Conservation (phyloP, 768 basidiomycete species). For the Pleurotus tuoliensis region DNA sequence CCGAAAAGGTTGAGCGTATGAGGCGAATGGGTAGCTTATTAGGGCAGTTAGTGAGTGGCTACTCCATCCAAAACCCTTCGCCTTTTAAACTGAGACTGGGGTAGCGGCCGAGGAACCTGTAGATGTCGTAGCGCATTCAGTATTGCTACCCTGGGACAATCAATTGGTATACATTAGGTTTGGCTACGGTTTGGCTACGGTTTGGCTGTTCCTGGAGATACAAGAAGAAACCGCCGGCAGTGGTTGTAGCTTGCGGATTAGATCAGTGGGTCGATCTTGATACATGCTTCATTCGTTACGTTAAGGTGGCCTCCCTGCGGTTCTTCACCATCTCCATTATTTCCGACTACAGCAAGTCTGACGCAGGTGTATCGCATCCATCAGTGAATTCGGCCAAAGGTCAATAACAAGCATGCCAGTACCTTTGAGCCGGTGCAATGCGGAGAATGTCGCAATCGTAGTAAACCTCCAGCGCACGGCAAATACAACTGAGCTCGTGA, state of each 20-base stretch:
- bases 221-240: conserved; percentile 3
- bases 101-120: neutral
- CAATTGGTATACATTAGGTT: conserved; percentile 4
- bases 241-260: neutral
- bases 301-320: neutral
- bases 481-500: no score
- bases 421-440: no score
- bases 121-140: neutral
- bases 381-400: neutral
- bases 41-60: neutral
- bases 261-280: neutral
- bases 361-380: neutral
- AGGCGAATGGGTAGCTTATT: neutral
- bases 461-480: no score
- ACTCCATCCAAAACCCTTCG: conserved; percentile 1
- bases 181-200: conserved; percentile 4
- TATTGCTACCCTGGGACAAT: neutral
- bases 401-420: no score
- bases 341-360: neutral
- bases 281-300: neutral
- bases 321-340: neutral
- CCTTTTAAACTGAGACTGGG: conserved; percentile 13
- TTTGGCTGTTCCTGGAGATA: conserved; percentile 7
- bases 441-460: no score
- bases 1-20: conserved; percentile 6